Evolutionary conservation across 192 early-diverging fungal genomes (phyloP).

Genomic region (Coemansia sp.): DNA sequence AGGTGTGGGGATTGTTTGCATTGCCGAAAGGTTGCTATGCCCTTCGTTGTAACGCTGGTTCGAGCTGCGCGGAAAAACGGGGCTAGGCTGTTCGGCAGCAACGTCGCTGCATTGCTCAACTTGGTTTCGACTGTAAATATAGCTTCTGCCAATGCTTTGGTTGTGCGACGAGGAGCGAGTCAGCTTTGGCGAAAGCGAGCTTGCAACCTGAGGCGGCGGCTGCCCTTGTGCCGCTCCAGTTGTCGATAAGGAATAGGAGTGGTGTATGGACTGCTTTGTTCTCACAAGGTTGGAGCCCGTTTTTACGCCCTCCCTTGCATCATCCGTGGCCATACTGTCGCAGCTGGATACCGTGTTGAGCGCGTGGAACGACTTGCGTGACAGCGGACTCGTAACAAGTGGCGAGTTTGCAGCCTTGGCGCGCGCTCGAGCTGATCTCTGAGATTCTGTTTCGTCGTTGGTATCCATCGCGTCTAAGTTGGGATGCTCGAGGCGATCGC

Average conservation of each 20-base stretch:
- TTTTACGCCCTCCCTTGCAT: constrained; percentile 10
- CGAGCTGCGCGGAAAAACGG: constrained; percentile 16
- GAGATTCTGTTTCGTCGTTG: constrained; percentile 4
- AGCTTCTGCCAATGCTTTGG: background rate
- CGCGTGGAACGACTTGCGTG: constrained; percentile 42
- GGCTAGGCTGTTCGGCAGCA: constrained; percentile 9
- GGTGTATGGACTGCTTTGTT: background rate
- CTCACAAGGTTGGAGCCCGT: background rate
- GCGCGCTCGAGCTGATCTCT: constrained; percentile 16
- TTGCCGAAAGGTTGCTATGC: constrained; percentile 1
- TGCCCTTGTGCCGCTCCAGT: background rate
- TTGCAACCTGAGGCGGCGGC: background rate
- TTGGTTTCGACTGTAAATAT: background rate
- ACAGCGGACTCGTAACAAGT: constrained; percentile 46
- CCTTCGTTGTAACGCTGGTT: constrained; percentile 30
- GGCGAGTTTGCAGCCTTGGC: constrained; percentile 41
- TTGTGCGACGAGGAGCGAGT: constrained; percentile 31
- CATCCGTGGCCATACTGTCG: constrained; percentile 10
- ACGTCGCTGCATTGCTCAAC: background rate
- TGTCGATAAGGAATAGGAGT: background rate
- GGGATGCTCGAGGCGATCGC: constrained; percentile 13
- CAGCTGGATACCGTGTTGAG: constrained; percentile 23
- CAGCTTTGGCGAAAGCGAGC: constrained; percentile 28
- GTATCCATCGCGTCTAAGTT: constrained; percentile 5
- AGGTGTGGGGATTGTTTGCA: constrained; percentile 28